Conservation (phyloP, 306 rosid species). For the Erythrophleum fordii region DNA sequence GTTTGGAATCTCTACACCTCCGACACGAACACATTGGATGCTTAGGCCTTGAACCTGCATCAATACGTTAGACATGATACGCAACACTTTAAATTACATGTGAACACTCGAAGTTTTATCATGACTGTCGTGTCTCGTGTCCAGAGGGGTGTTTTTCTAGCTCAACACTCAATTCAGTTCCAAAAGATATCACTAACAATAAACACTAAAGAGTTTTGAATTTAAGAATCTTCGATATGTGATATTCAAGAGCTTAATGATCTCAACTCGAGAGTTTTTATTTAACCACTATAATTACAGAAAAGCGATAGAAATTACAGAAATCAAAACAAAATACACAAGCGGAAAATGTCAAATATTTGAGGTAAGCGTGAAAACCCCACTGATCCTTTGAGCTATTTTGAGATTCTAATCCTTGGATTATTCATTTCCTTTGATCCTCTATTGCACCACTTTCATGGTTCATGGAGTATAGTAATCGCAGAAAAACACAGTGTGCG, state of each 20-base stretch:
- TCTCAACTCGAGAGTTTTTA: not conserved
- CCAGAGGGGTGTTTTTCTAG: not conserved
- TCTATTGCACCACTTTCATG: not conserved
- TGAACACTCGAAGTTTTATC: not conserved
- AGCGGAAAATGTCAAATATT: not conserved
- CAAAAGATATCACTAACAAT: not conserved
- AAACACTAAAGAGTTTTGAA: not conserved
- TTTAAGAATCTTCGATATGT: not conserved
- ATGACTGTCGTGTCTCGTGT: not conserved
- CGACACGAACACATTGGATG: slow-evolving; percentile 80
- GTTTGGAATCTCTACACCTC: slow-evolving; percentile 92
- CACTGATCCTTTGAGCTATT: not conserved
- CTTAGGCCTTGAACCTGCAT: slow-evolving; percentile 54
- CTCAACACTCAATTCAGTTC: not conserved
- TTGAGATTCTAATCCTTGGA: not conserved
- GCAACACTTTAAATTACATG: no score
- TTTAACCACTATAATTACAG: not conserved
- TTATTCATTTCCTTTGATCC: not conserved
- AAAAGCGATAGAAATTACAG: not conserved
- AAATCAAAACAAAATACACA: not conserved
- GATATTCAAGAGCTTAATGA: not conserved
- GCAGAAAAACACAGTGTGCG: not conserved
- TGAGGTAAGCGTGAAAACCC: not conserved
- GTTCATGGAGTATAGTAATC: not conserved
- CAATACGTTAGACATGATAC: not conserved